Evolutionary conservation across 495 filamentous ascomycete genomes (phyloP).

Genomic region (Astrocystis sublimbata): DNA sequence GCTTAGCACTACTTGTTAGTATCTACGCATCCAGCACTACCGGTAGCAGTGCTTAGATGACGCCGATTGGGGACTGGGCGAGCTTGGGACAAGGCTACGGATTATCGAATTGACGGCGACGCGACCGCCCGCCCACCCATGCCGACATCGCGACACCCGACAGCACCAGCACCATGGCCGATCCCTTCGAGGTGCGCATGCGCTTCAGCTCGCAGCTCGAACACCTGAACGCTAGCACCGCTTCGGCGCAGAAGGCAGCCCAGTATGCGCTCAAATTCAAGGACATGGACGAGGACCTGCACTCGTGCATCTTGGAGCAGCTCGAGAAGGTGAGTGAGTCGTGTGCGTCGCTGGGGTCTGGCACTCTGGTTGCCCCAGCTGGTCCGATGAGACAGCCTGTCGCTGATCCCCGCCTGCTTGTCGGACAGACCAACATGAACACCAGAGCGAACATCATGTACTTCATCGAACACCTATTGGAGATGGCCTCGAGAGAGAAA

Average conservation of each 20-base stretch:
- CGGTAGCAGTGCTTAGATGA: too few relatives aligned
- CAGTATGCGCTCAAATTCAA: slow-evolving; percentile 90
- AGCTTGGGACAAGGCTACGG: slow-evolving; percentile 1
- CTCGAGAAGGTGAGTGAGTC: slow-evolving; percentile 66
- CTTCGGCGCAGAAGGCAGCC: slow-evolving; percentile 87
- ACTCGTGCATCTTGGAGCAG: slow-evolving; percentile 95
- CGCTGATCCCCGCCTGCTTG: neutral
- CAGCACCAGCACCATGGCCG: slow-evolving; percentile 78
- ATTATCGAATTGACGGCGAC: slow-evolving; percentile 13
- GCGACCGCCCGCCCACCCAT: too few relatives aligned
- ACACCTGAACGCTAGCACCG: slow-evolving; percentile 83
- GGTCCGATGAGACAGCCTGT: neutral
- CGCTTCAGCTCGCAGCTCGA: slow-evolving; percentile 88
- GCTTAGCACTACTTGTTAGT: too few relatives aligned
- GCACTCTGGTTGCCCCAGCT: slow-evolving; percentile 1
- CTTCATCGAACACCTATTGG: slow-evolving; percentile 94
- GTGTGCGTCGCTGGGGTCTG: neutral
- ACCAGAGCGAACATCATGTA: slow-evolving; percentile 98
- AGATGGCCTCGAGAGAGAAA: slow-evolving; percentile 74
- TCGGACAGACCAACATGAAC: slow-evolving; percentile 81
- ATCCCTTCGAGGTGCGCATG: slow-evolving; percentile 98
- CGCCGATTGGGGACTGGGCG: too few relatives aligned
- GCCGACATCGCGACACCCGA: too few relatives aligned
- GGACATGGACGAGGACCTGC: slow-evolving; percentile 93
- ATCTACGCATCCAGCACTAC: too few relatives aligned